These are phyloP conservation scores for Grosmannia clavigera DNA, from an alignment of 2,329 filamentous ascomycete species.

Conservation along the genomic window DNA sequence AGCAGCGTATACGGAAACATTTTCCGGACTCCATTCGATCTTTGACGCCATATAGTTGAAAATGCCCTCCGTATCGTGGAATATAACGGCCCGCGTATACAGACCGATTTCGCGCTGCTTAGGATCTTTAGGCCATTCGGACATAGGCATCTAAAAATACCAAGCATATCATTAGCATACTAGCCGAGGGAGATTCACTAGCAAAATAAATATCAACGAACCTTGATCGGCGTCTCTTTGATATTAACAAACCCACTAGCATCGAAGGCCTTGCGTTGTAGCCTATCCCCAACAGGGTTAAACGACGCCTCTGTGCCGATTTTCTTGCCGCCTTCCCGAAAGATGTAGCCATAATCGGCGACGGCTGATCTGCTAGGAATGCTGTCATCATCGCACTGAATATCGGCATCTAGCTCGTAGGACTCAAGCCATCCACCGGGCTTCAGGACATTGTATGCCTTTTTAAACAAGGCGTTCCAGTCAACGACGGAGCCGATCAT, in stretches of 20 bases:
- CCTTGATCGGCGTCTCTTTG: slow-evolving; percentile 35
- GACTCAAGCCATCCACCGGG: slow-evolving; percentile 34
- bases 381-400: neutral
- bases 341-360: slow-evolving; percentile 12
- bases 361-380: slow-evolving; percentile 10
- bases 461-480: slow-evolving; percentile 13
- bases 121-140: slow-evolving; percentile 22
- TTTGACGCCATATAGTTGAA: slow-evolving; percentile 7
- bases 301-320: neutral
- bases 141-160: slow-evolving; percentile 13
- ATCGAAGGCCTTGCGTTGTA: slow-evolving; percentile 38
- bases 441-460: slow-evolving; percentile 19
- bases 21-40: slow-evolving; percentile 10
- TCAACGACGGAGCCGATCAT: slow-evolving; percentile 15
- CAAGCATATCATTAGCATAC: no score
- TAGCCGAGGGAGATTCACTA: no score
- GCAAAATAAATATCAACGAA: slow-evolving; percentile 14
- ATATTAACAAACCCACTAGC: slow-evolving; percentile 46
- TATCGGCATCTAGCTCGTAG: neutral
- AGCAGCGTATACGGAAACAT: slow-evolving; percentile 8
- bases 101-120: slow-evolving; percentile 16
- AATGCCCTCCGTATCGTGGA: slow-evolving; percentile 10
- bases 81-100: slow-evolving; percentile 7
- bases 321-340: neutral
- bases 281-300: slow-evolving; percentile 29